A percentile compares a stretch with the other conserved stretches of the same genome.
Conservation (phyloP, 345 rosid genomes). For the Salix caprea region DNA sequence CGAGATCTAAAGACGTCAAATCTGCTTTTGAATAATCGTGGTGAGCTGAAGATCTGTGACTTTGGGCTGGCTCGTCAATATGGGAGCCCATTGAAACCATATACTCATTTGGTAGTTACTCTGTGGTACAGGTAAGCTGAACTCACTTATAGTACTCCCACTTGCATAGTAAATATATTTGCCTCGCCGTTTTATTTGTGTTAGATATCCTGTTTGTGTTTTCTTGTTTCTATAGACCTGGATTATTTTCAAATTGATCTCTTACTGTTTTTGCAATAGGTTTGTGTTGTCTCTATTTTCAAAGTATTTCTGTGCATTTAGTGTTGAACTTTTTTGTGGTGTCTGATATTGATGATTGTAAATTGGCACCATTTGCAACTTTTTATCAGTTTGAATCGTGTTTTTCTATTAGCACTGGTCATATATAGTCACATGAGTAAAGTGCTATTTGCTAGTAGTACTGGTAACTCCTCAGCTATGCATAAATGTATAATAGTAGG, state of each 20-base stretch:
- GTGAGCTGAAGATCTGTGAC: constrained; percentile 97
- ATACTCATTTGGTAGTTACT: constrained; percentile 97
- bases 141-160: not conserved
- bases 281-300: not conserved
- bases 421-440: not conserved
- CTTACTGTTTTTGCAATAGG: not conserved
- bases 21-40: constrained; percentile 85
- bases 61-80: constrained; percentile 99
- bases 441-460: not conserved
- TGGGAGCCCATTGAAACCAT: constrained; percentile 93
- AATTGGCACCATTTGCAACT: too few relatives aligned
- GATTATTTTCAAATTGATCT: not conserved
- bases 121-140: constrained; percentile 95
- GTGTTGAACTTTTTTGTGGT: not conserved
- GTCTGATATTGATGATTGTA: not conserved
- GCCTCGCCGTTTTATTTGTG: not conserved
- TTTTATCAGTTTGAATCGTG: not conserved
- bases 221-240: not conserved
- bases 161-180: not conserved
- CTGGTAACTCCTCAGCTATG: not conserved
- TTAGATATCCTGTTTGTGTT: not conserved
- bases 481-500: not conserved
- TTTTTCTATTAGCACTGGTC: not conserved
- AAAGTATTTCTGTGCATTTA: not conserved
- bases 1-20: constrained; percentile 96